Conservation (phyloP, 2,329 filamentous ascomycete species). For the Xylariaceae sp. region DNA sequence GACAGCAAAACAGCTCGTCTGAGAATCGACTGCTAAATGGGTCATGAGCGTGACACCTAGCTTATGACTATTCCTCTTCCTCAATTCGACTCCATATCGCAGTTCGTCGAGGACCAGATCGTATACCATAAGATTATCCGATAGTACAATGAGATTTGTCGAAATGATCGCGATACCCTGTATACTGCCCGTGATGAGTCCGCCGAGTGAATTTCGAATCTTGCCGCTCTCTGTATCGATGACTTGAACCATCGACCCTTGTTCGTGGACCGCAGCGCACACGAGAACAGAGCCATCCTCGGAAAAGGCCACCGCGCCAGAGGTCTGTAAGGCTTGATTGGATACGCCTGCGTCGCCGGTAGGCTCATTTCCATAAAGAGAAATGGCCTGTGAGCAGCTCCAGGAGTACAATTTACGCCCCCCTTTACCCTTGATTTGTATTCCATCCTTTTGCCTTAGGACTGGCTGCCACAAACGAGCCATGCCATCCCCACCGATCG, state of each 20-base stretch:
- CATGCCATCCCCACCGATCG: constrained; percentile 72
- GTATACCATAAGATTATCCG: constrained; percentile 69
- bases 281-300: constrained; percentile 81
- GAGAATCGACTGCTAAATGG: constrained; percentile 66
- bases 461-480: constrained; percentile 79
- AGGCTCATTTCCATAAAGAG: constrained; percentile 41
- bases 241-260: constrained; percentile 63
- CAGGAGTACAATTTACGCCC: constrained; percentile 64
- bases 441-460: constrained; percentile 61
- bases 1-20: constrained; percentile 61
- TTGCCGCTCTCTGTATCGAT: constrained; percentile 66
- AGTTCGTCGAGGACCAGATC: constrained; percentile 76
- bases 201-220: constrained; percentile 61
- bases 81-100: constrained; percentile 57
- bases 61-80: constrained; percentile 28
- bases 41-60: constrained; percentile 41
- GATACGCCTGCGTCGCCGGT: constrained; percentile 32
- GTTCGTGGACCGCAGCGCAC: constrained; percentile 51
- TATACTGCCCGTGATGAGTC: constrained; percentile 60
- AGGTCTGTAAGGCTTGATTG: constrained; percentile 32
- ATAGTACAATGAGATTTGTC: constrained; percentile 69
- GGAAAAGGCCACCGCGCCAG: constrained; percentile 70
- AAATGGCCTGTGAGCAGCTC: constrained; percentile 59
- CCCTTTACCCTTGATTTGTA: constrained; percentile 54
- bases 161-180: constrained; percentile 66